Evolutionary conservation across 352 stramenopile species (phyloP).

Genomic region (Globisporangium acanthophoron): DNA sequence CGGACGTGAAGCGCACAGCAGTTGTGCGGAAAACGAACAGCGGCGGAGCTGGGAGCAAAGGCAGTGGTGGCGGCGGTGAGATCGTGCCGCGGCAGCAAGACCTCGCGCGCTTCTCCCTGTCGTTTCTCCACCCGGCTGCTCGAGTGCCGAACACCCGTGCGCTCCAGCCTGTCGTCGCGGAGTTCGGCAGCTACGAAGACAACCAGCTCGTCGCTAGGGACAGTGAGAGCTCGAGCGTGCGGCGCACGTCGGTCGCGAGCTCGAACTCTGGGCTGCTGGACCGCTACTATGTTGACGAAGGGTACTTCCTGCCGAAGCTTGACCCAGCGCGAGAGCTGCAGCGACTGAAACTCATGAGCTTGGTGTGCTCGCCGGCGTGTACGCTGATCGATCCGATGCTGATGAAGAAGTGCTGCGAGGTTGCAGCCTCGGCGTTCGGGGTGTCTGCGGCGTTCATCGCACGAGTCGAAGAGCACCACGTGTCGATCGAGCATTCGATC

Average conservation of each 20-base stretch:
- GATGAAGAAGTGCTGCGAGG: constrained; percentile 54
- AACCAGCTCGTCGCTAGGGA: constrained; percentile 15
- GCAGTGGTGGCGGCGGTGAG: not conserved
- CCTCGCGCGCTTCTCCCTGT: constrained; percentile 17
- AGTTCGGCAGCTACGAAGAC: constrained; percentile 42
- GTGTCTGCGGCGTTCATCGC: constrained; percentile 48
- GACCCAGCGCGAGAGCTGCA: constrained; percentile 32
- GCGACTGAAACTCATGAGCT: constrained; percentile 40
- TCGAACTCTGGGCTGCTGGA: constrained; percentile 43
- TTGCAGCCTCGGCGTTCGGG: constrained; percentile 36
- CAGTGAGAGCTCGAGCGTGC: constrained; percentile 24
- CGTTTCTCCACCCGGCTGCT: constrained; percentile 41
- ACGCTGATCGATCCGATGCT: constrained; percentile 50
- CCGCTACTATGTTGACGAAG: constrained; percentile 35
- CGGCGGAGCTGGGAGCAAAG: not conserved
- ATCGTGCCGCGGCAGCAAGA: constrained; percentile 2
- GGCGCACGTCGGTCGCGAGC: constrained; percentile 48
- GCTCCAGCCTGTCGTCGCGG: constrained; percentile 24
- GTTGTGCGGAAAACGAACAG: constrained; percentile 2
- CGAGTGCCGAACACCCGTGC: not conserved
- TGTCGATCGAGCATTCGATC: constrained; percentile 46
- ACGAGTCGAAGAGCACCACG: constrained; percentile 38
- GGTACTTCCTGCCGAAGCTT: constrained; percentile 36
- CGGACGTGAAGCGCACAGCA: not conserved
- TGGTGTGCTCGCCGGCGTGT: constrained; percentile 50